These are phyloP conservation scores for Metarhizium sp. DNA, from an alignment of 2,329 filamentous ascomycete species.

Conservation along the genomic window DNA sequence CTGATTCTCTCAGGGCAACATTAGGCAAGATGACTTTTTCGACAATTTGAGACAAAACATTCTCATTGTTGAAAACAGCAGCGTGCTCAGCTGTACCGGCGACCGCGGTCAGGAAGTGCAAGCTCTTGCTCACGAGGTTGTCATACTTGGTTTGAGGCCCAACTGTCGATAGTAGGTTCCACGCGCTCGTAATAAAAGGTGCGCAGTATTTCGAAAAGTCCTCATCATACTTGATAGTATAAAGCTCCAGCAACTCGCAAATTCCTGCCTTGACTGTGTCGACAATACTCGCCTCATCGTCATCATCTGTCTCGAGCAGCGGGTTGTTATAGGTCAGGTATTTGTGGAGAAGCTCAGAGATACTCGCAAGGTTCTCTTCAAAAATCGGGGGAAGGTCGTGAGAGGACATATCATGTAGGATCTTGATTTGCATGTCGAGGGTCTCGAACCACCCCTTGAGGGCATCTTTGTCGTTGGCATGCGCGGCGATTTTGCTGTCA, in stretches of 20 bases:
- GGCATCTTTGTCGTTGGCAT: slow-evolving; percentile 63
- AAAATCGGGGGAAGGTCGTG: slow-evolving; percentile 94
- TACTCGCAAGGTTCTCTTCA: slow-evolving; percentile 73
- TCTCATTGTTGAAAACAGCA: slow-evolving; percentile 73
- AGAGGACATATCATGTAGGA: slow-evolving; percentile 94
- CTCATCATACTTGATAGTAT: slow-evolving; percentile 91
- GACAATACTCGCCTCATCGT: slow-evolving; percentile 74
- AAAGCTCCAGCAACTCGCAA: slow-evolving; percentile 82
- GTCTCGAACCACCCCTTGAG: slow-evolving; percentile 75
- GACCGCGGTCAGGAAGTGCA: slow-evolving; percentile 90
- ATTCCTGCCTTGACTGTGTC: slow-evolving; percentile 90
- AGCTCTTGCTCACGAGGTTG: slow-evolving; percentile 82
- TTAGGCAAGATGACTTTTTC: slow-evolving; percentile 96
- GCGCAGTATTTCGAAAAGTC: slow-evolving; percentile 74
- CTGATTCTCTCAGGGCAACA: slow-evolving; percentile 81
- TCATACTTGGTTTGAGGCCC: slow-evolving; percentile 90
- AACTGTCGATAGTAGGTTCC: slow-evolving; percentile 80
- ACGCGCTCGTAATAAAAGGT: slow-evolving; percentile 82
- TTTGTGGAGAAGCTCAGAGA: slow-evolving; percentile 77
- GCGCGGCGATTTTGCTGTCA: slow-evolving; percentile 63
- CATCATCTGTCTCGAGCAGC: slow-evolving; percentile 75
- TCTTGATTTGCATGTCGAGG: slow-evolving; percentile 79
- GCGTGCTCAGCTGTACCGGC: slow-evolving; percentile 71
- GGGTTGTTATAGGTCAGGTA: slow-evolving; percentile 85
- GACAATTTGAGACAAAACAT: slow-evolving; percentile 74